Evolutionary conservation across 768 basidiomycete genomes (phyloP).

Genomic region (Termitomyces sp.): DNA sequence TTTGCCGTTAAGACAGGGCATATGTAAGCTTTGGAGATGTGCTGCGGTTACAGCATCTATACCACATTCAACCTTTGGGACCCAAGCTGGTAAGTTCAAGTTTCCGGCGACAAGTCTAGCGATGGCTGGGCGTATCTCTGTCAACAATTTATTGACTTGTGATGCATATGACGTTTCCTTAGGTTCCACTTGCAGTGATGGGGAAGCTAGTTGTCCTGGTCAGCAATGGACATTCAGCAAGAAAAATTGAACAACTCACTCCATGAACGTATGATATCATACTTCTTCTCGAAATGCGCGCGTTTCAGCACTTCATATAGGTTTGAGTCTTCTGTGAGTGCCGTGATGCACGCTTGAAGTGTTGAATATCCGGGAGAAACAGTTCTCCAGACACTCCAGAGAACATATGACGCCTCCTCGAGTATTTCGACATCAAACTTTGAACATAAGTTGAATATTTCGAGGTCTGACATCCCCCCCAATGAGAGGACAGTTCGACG

Average conservation of each 20-base stretch:
- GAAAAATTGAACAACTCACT: conserved; percentile 15
- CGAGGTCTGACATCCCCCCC: conserved; percentile 19
- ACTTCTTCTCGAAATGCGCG: conserved; percentile 22
- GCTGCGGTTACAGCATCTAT: conserved; percentile 15
- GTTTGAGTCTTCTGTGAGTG: conserved; percentile 22
- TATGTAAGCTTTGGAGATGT: conserved; percentile 24
- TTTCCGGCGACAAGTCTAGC: conserved; percentile 26
- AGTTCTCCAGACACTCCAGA: conserved; percentile 33
- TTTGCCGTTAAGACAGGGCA: conserved; percentile 31
- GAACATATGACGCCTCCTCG: conserved; percentile 34
- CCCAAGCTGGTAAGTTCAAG: conserved; percentile 27
- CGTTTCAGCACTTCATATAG: conserved; percentile 28
- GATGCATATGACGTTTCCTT: conserved; percentile 7
- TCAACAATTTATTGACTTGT: conserved; percentile 18
- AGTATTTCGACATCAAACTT: conserved; percentile 30
- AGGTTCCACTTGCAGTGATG: conserved; percentile 10
- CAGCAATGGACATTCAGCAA: neutral
- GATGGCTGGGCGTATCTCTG: conserved; percentile 25
- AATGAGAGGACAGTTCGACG: neutral
- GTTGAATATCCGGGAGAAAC: conserved; percentile 22
- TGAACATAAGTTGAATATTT: conserved; percentile 22
- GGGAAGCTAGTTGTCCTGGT: conserved; percentile 1
- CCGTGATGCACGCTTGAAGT: conserved; percentile 26
- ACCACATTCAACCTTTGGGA: conserved; percentile 12
- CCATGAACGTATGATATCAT: conserved; percentile 22